Evolutionary conservation across 305 asterid species (phyloP).

Genomic region (Plantago lanceolata): DNA sequence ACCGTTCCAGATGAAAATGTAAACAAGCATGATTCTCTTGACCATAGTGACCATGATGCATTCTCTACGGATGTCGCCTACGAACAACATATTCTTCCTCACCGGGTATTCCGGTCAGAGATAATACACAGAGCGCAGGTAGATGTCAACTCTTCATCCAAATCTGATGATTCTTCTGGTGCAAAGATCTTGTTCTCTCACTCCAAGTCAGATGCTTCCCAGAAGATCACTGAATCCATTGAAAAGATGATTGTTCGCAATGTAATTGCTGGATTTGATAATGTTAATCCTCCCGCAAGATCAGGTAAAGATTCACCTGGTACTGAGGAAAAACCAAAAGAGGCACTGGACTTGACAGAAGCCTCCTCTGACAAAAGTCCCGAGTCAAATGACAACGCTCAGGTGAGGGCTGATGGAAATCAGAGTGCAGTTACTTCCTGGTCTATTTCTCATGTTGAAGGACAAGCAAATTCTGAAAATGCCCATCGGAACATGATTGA

Average conservation of each 20-base stretch:
- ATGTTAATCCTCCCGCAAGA: constrained; percentile 31
- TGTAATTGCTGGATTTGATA: constrained; percentile 34
- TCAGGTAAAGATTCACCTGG: constrained; percentile 28
- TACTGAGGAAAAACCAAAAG: constrained; percentile 34
- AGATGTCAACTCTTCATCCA: constrained; percentile 61
- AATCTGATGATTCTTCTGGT: constrained; percentile 67
- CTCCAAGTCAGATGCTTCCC: constrained; percentile 55
- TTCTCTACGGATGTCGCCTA: constrained; percentile 37
- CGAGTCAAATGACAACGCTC: constrained; percentile 41
- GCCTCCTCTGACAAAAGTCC: constrained; percentile 33
- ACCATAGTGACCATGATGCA: constrained; percentile 37
- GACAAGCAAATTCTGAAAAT: constrained; percentile 35
- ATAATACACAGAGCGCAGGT: constrained; percentile 63
- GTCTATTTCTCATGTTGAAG: constrained; percentile 27
- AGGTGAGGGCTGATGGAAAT: constrained; percentile 29
- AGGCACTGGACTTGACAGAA: constrained; percentile 29
- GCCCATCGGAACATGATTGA: constrained; percentile 32
- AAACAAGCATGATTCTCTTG: constrained; percentile 37
- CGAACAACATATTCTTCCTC: constrained; percentile 57
- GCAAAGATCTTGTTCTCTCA: constrained; percentile 54
- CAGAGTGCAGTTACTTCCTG: constrained; percentile 36
- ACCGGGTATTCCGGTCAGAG: constrained; percentile 62
- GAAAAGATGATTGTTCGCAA: constrained; percentile 42
- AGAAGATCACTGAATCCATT: constrained; percentile 45
- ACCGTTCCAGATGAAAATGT: constrained; percentile 36